These are phyloP conservation scores for Euclidium syriacum DNA, from an alignment of 345 rosid genomes.

Conservation along the genomic window DNA sequence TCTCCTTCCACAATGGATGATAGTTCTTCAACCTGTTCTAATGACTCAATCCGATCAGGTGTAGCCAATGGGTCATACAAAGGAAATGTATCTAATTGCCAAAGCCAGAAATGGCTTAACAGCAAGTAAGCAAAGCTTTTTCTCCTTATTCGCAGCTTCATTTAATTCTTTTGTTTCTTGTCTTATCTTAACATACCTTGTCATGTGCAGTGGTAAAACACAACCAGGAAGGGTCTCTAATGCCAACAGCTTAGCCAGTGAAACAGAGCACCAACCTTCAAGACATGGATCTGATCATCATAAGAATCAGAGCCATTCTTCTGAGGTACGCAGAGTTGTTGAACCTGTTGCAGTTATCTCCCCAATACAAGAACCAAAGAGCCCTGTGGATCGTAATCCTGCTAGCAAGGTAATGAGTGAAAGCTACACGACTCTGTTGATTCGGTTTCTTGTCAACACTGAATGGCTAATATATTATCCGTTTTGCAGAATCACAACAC, in stretches of 20 bases:
- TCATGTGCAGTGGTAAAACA: constrained; percentile 45
- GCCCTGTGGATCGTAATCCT: constrained; percentile 34
- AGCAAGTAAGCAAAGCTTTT: constrained; percentile 28
- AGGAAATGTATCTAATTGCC: constrained; percentile 43
- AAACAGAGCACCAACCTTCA: constrained; percentile 41
- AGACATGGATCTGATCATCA: constrained; percentile 34
- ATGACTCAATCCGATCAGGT: constrained; percentile 67
- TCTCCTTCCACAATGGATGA: constrained; percentile 53
- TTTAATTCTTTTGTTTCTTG: neutral
- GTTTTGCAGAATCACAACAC: constrained; percentile 11
- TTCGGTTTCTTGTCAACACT: no score
- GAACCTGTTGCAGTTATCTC: constrained; percentile 43
- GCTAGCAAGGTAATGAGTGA: constrained; percentile 34
- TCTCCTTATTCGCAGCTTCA: neutral
- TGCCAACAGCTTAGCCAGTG: constrained; percentile 39
- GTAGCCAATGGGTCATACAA: constrained; percentile 55
- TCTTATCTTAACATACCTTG: neutral
- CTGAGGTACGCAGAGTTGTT: constrained; percentile 40
- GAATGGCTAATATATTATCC: no score
- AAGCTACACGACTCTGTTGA: neutral
- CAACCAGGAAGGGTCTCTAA: constrained; percentile 41
- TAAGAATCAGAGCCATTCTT: constrained; percentile 36
- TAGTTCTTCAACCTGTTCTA: constrained; percentile 88
- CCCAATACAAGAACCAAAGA: constrained; percentile 32
- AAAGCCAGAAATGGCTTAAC: constrained; percentile 43